Conservation (phyloP, 2,329 filamentous ascomycete genomes). For the Xylaria sp. region DNA sequence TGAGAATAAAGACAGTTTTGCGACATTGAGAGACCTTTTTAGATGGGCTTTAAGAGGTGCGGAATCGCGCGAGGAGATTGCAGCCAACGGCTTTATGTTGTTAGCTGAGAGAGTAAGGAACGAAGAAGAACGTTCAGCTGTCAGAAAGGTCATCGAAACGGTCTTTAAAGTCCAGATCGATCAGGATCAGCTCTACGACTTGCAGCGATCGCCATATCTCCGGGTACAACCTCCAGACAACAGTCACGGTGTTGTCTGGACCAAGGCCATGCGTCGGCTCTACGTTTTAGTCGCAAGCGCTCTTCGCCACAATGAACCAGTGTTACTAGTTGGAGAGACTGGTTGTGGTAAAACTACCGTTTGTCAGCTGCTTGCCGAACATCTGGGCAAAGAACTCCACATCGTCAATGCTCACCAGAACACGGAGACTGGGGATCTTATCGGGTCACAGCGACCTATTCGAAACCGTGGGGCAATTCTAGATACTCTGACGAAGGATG, state of each 20-base stretch:
- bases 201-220: constrained; percentile 66
- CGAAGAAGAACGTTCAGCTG: constrained; percentile 81
- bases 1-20: constrained; percentile 97
- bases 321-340: constrained; percentile 94
- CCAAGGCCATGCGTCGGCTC: constrained; percentile 88
- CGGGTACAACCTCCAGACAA: constrained; percentile 59
- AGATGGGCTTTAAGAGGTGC: constrained; percentile 90
- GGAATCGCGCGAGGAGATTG: constrained; percentile 87
- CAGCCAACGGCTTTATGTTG: constrained; percentile 94
- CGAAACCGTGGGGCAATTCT: constrained; percentile 82
- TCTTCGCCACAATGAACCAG: constrained; percentile 88
- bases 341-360: constrained; percentile 98
- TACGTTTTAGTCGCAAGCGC: constrained; percentile 91
- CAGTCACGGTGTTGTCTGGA: constrained; percentile 85
- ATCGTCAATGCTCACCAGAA: constrained; percentile 99
- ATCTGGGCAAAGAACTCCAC: constrained; percentile 77
- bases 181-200: constrained; percentile 75
- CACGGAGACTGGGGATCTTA: constrained; percentile 95
- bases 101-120: constrained; percentile 95
- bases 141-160: constrained; percentile 88
- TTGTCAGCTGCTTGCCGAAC: constrained; percentile 89
- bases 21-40: constrained; percentile 94
- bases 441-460: constrained; percentile 92
- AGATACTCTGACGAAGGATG: constrained; percentile 70
- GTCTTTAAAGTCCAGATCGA: constrained; percentile 90